These are phyloP conservation scores for Simplicillium sp. DNA, from an alignment of 2,329 filamentous ascomycete genomes.

Conservation along the genomic window DNA sequence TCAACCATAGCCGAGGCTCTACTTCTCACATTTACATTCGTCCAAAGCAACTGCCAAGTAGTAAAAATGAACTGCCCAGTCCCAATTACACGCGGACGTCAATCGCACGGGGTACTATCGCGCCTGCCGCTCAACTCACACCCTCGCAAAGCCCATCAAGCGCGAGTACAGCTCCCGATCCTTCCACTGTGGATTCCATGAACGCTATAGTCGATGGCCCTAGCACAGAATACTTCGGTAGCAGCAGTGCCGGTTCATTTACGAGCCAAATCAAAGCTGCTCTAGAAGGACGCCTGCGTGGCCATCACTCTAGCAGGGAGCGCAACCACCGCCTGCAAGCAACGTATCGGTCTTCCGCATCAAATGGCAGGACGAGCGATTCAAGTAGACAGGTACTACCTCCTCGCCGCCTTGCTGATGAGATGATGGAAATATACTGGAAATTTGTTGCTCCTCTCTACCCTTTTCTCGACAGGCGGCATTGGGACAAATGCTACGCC, in stretches of 20 bases:
- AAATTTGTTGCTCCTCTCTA: slow-evolving; percentile 34
- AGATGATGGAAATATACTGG: slow-evolving; percentile 35
- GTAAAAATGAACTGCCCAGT: too few relatives aligned
- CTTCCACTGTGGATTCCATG: slow-evolving; percentile 33
- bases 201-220: slow-evolving; percentile 30
- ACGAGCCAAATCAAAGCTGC: slow-evolving; percentile 34
- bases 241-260: slow-evolving; percentile 35
- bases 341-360: slow-evolving; percentile 8
- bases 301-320: not conserved
- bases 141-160: not conserved
- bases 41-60: too few relatives aligned
- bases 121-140: not conserved
- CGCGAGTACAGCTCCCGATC: slow-evolving; percentile 6
- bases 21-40: too few relatives aligned
- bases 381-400: slow-evolving; percentile 29
- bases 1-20: too few relatives aligned
- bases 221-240: slow-evolving; percentile 34
- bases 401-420: slow-evolving; percentile 32
- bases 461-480: slow-evolving; percentile 29
- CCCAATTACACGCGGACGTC: not conserved
- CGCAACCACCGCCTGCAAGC: not conserved
- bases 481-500: slow-evolving; percentile 27
- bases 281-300: slow-evolving; percentile 21
- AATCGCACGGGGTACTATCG: not conserved
- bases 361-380: slow-evolving; percentile 5